Base-by-base conservation (phyloP, 228 moss, liverwort and hornwort species). In the Sphagnum magellanicum region DNA sequence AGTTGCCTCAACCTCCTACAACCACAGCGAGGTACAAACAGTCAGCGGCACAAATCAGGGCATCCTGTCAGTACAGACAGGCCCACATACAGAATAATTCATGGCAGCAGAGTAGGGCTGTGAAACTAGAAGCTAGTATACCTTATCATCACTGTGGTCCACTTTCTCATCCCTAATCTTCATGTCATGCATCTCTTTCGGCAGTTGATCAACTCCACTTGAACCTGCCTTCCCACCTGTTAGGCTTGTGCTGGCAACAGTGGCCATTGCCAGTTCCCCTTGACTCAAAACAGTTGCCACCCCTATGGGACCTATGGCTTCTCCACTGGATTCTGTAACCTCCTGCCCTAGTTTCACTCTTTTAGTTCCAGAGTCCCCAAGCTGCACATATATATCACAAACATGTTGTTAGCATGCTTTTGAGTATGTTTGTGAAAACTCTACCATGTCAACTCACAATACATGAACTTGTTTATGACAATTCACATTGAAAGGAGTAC, bases 121-220 rank as follows among this genome's bases (percentile, higher is more conserved):
- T 3, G 32, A 32, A 32, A 55, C 8, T 12, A 55, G 55, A 12
- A 55, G 55, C 12, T 55, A 8, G 55, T 4, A 55, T 15, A 85
- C 85, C 85, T 85, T 85, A 64, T 85, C 85, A 63, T 85, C 85
- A 52, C 77, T 77, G 67, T 81, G 81, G 79, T 85, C 85, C 59
- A 85, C 79, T 66, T 85, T 85, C 47, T 85, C 85, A 71, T 85
- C 85, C 69, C 81, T 78, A 58, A 85, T 85, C 79, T 85, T 85
- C 85, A 85, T 85, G 68, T 81, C 85, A 75, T 85, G 81, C 85
- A 85, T 78, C 68, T 85, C 85, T 73, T 85, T 85, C 9, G 85
- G 85, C 71, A 85, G 74, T 17, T 81, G 81, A 62, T 85, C 85
- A 17, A 85, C 85, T 51, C 81, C 85, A 72, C 85, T 85, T 57